Percentiles rank a stretch among this genome's conserved stretches.
These are phyloP conservation scores for Hypoxylon intermedium DNA, from an alignment of 495 filamentous ascomycete genomes.

Conservation along the genomic window DNA sequence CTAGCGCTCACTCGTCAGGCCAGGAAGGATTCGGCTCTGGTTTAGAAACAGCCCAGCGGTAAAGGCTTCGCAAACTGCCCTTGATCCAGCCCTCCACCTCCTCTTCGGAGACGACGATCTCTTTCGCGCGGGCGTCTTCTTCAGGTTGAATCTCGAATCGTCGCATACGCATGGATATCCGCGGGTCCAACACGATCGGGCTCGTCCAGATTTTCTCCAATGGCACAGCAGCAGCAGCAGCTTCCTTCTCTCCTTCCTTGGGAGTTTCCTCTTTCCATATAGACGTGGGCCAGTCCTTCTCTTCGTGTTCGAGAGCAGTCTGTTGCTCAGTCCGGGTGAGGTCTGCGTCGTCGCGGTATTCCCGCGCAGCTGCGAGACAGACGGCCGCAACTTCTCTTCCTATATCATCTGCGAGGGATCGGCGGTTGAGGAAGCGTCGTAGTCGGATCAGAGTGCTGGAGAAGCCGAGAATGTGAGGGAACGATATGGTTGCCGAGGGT, in stretches of 20 bases:
- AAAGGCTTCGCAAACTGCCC: slow-evolving; percentile 53
- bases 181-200: slow-evolving; percentile 75
- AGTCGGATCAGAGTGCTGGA: slow-evolving; percentile 85
- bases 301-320: slow-evolving; percentile 74
- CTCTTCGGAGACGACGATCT: slow-evolving; percentile 67
- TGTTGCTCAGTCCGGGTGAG: slow-evolving; percentile 68
- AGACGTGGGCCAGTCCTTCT: slow-evolving; percentile 85
- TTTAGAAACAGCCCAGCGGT: slow-evolving; percentile 50
- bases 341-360: slow-evolving; percentile 47
- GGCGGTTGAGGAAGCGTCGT: slow-evolving; percentile 87
- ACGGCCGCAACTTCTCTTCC: slow-evolving; percentile 88
- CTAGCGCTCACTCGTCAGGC: slow-evolving; percentile 25
- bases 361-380: slow-evolving; percentile 70
- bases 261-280: slow-evolving; percentile 70
- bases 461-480: slow-evolving; percentile 94
- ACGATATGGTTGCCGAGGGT: slow-evolving; percentile 73
- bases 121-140: slow-evolving; percentile 69
- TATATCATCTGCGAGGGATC: slow-evolving; percentile 82
- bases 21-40: slow-evolving; percentile 38
- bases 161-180: slow-evolving; percentile 82
- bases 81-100: slow-evolving; percentile 71
- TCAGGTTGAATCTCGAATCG: slow-evolving; percentile 70
- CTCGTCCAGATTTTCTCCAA: slow-evolving; percentile 77
- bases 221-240: slow-evolving; percentile 17
- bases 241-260: slow-evolving; percentile 64